A percentile compares a stretch with the other conserved stretches of the same genome.
Evolutionary conservation across 371 early-diverging fungal genomes (phyloP).

Genomic region (Parasitella parasitica): DNA sequence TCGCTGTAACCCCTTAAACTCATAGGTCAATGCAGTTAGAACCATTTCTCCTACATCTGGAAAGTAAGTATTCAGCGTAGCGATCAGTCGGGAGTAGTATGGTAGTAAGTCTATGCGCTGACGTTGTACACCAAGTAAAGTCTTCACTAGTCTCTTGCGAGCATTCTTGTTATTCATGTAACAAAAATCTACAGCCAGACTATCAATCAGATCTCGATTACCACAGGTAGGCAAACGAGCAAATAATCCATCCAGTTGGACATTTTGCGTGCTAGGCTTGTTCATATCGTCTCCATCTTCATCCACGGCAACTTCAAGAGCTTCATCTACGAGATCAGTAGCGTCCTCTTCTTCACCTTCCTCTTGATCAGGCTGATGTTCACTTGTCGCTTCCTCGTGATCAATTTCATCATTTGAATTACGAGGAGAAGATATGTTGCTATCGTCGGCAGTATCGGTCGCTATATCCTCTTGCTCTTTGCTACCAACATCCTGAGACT

Average conservation of each 20-base stretch:
- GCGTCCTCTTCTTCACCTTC: slow-evolving; percentile 29
- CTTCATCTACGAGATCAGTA: slow-evolving; percentile 37
- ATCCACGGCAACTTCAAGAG: slow-evolving; percentile 19
- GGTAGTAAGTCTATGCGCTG: slow-evolving; percentile 86
- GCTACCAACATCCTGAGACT: not conserved
- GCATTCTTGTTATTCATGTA: slow-evolving; percentile 81
- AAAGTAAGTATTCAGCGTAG: slow-evolving; percentile 82
- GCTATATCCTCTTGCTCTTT: slow-evolving; percentile 7
- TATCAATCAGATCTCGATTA: slow-evolving; percentile 86
- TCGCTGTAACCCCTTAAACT: slow-evolving; percentile 71
- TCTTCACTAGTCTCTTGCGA: slow-evolving; percentile 75
- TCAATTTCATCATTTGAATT: slow-evolving; percentile 3
- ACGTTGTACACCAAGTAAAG: slow-evolving; percentile 78
- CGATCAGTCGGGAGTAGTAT: slow-evolving; percentile 88
- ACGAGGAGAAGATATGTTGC: not conserved
- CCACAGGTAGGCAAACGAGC: slow-evolving; percentile 75
- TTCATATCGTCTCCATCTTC: slow-evolving; percentile 31
- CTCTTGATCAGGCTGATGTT: too few species aligned
- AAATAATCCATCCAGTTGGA: slow-evolving; percentile 69
- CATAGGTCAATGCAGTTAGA: slow-evolving; percentile 69
- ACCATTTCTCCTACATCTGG: slow-evolving; percentile 80
- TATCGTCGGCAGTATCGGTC: not conserved
- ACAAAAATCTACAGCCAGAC: slow-evolving; percentile 91
- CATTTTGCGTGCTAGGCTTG: slow-evolving; percentile 45
- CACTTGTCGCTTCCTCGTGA: slow-evolving; percentile 27